These are phyloP conservation scores for Kwoniella shivajii DNA, from an alignment of 1,284 basidiomycete species.

Conservation along the genomic window DNA sequence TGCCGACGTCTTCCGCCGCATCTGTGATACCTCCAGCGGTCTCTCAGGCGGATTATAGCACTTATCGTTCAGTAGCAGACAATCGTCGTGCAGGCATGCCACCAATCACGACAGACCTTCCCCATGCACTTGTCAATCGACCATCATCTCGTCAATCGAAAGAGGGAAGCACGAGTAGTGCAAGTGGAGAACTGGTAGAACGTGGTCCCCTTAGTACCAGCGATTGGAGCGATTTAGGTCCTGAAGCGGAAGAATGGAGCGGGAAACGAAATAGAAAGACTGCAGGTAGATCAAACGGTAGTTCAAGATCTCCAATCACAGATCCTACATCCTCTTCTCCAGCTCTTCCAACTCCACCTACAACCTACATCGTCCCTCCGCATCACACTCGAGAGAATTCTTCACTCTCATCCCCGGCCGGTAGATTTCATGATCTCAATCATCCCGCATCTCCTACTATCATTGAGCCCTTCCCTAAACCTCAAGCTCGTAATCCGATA, in stretches of 20 bases:
- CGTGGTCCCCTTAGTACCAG: constrained; percentile 24
- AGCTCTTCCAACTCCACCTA: constrained; percentile 21
- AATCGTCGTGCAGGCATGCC: constrained; percentile 26
- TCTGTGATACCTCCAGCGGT: constrained; percentile 40
- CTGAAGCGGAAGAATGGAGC: constrained; percentile 23
- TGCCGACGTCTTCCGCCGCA: constrained; percentile 40
- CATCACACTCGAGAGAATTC: constrained; percentile 6
- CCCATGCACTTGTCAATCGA: constrained; percentile 18
- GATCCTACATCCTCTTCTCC: constrained; percentile 26
- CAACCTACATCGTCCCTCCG: constrained; percentile 7
- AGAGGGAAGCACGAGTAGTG: constrained; percentile 45
- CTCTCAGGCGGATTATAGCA: constrained; percentile 9
- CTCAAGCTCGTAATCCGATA: constrained; percentile 2
- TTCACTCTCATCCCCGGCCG: constrained; percentile 15
- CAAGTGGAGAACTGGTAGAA: constrained; percentile 37
- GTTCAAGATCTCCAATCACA: constrained; percentile 30
- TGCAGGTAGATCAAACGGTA: constrained; percentile 21
- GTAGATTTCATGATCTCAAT: constrained; percentile 12
- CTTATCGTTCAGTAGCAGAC: constrained; percentile 17
- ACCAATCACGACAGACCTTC: constrained; percentile 34
- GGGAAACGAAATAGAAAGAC: constrained; percentile 1
- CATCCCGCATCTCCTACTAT: constrained; percentile 12
- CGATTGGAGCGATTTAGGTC: constrained; percentile 35
- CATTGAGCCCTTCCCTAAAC: constrained; percentile 9
- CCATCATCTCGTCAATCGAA: constrained; percentile 43